Evolutionary conservation across 306 rosid genomes (phyloP).

Genomic region (Echinosophora koreensis): DNA sequence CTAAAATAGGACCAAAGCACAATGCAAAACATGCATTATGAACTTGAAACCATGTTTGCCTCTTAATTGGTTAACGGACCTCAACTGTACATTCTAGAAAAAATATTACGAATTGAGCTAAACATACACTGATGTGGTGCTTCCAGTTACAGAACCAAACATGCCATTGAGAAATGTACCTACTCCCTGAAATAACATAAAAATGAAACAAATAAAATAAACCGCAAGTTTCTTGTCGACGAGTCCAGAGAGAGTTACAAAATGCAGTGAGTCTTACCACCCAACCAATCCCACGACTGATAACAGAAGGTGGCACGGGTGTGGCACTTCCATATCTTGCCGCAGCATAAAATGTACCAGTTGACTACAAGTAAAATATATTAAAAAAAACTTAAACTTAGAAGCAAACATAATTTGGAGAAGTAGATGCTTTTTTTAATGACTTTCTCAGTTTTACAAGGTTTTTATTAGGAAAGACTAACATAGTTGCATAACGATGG

Average conservation of each 20-base stretch:
- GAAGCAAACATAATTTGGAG: not conserved
- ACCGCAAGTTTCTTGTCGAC: not conserved
- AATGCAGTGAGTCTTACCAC: slow-evolving; percentile 57
- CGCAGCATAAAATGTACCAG: slow-evolving; percentile 80
- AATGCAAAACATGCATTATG: not conserved
- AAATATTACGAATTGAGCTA: not conserved
- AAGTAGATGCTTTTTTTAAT: not conserved
- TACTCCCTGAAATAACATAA: slow-evolving; percentile 64
- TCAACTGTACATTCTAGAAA: not conserved
- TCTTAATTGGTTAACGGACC: not conserved
- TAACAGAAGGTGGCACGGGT: slow-evolving; percentile 83
- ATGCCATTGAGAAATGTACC: slow-evolving; percentile 71
- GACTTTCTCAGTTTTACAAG: not conserved
- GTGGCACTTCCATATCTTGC: slow-evolving; percentile 89
- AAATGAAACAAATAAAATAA: not conserved
- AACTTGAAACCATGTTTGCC: not conserved
- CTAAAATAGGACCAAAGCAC: slow-evolving; percentile 14
- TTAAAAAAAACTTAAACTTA: slow-evolving; percentile 16
- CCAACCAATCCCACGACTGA: slow-evolving; percentile 87
- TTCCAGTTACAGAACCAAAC: slow-evolving; percentile 74
- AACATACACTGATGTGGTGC: slow-evolving; percentile 78
- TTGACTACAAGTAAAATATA: slow-evolving; percentile 57
- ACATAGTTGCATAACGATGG: not conserved
- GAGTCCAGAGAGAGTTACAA: slow-evolving; percentile 3
- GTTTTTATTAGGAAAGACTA: not conserved